These are phyloP conservation scores for Cynanchum wilfordii DNA, from an alignment of 257 asterid genomes.

Conservation along the genomic window DNA sequence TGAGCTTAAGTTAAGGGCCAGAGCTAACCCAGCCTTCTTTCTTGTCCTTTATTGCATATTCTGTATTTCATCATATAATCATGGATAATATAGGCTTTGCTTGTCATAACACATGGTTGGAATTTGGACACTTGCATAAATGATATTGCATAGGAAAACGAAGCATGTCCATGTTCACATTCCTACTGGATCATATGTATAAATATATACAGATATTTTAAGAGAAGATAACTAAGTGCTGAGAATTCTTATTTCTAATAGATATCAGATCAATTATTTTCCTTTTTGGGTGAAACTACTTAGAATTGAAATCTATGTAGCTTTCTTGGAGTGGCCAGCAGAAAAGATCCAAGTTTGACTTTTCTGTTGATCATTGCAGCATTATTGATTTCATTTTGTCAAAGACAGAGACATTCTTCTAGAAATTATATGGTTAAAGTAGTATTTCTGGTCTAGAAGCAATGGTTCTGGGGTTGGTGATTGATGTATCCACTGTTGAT, in stretches of 20 bases:
- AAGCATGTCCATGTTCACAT: neutral
- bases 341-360: neutral
- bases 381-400: constrained; percentile 3
- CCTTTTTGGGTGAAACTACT: neutral
- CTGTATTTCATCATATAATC: neutral
- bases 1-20: neutral
- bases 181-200: neutral
- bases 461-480: neutral
- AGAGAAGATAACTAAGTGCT: neutral
- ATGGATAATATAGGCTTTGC: neutral
- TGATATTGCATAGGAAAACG: neutral
- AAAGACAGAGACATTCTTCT: neutral
- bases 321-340: neutral
- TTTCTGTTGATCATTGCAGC: constrained; percentile 3
- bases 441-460: neutral
- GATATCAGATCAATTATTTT: too few relatives aligned
- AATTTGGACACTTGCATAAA: neutral
- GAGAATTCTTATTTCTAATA: neutral
- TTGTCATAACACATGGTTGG: neutral
- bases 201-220: neutral
- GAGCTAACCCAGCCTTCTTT: neutral
- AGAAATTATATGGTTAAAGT: neutral
- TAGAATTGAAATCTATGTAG: neutral
- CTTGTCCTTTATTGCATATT: neutral
- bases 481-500: neutral